Conservation (phyloP, 768 basidiomycete genomes). For the Lactifluus piperatus region DNA sequence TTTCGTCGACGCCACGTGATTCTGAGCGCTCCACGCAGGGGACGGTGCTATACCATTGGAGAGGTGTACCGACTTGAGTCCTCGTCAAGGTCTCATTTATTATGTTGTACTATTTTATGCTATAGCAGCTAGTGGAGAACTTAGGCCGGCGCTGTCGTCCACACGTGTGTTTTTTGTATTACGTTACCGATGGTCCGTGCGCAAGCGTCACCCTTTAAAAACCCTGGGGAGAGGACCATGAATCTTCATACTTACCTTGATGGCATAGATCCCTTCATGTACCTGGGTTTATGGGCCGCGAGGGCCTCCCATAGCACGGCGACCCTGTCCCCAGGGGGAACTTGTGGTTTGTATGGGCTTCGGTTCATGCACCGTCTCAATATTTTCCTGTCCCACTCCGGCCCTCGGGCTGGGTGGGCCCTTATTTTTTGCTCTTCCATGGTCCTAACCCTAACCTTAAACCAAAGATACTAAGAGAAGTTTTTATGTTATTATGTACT, state of each 20-base stretch:
- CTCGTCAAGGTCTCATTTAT: no score
- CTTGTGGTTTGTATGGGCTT: constrained; percentile 38
- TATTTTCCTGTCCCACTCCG: constrained; percentile 68
- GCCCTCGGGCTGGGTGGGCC: constrained; percentile 33
- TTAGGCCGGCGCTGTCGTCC: neutral
- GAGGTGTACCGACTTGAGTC: constrained; percentile 34
- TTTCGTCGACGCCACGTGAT: neutral
- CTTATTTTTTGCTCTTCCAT: constrained; percentile 22
- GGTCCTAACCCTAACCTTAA: constrained; percentile 16
- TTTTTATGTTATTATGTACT: neutral
- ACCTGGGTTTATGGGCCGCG: constrained; percentile 23
- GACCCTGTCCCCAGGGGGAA: constrained; percentile 24
- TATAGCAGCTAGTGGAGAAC: neutral
- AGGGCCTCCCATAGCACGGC: constrained; percentile 25
- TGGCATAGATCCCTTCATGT: constrained; percentile 24
- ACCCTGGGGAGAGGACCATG: fast-evolving
- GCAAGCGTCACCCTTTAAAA: neutral
- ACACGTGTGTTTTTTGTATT: neutral
- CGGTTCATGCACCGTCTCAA: constrained; percentile 71
- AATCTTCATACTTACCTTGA: constrained; percentile 25
- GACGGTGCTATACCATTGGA: constrained; percentile 61
- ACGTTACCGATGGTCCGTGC: constrained; percentile 15
- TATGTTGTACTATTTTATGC: neutral
- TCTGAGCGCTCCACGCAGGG: constrained; percentile 34
- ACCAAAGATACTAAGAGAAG: neutral